phyloP scores from a whole-genome alignment of 805 yeast species.

The Wickerhamomyces silvicola region DNA sequence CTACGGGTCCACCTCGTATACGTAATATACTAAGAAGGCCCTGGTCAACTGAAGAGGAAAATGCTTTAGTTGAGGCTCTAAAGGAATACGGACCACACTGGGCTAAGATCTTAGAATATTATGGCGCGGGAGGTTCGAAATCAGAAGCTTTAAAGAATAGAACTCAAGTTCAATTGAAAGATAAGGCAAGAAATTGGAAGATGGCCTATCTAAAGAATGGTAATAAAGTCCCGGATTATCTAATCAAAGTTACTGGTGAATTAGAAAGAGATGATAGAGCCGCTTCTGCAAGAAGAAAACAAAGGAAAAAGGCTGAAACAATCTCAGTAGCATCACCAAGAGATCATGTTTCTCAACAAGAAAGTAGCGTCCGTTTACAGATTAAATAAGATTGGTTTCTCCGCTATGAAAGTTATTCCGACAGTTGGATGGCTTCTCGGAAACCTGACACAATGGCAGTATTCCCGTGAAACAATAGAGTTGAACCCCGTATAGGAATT shows the following conservation, averaged over 20 bases:
- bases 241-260: constrained; percentile 84
- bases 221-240: constrained; percentile 70
- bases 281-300: constrained; percentile 23
- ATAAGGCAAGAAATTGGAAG: constrained; percentile 95
- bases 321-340: neutral
- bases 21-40: constrained; percentile 45
- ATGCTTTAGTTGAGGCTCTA: constrained; percentile 73
- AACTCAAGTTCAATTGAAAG: constrained; percentile 88
- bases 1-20: constrained; percentile 5
- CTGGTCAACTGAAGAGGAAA: constrained; percentile 89
- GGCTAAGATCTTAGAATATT: constrained; percentile 84
- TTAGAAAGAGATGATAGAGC: constrained; percentile 47
- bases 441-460: no score
- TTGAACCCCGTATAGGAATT: no score
- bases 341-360: no score
- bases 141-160: constrained; percentile 82
- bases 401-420: no score
- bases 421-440: no score
- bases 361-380: no score
- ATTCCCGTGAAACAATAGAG: no score
- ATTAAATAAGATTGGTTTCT: no score
- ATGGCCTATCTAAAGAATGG: constrained; percentile 74
- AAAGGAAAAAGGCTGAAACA: constrained; percentile 7
- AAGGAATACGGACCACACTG: constrained; percentile 85
- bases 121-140: constrained; percentile 89